Percentiles rank a stretch among this genome's conserved stretches.
Conservation (phyloP, 2,329 filamentous ascomycete genomes). For the Ophiostoma australiae region DNA sequence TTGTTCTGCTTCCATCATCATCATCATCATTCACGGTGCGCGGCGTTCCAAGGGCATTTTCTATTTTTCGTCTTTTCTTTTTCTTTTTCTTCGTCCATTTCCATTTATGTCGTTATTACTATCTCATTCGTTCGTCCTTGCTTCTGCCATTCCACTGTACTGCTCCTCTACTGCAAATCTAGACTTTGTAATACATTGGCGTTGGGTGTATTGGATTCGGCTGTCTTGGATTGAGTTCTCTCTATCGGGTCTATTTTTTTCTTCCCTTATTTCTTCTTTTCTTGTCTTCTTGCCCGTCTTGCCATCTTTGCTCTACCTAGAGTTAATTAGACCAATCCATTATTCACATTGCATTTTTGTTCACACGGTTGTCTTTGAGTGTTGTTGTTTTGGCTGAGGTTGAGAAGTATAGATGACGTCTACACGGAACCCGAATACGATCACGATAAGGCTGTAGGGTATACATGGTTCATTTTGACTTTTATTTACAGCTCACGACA, state of each 20-base stretch:
- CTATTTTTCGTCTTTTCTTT: not conserved
- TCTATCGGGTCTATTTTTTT: not conserved
- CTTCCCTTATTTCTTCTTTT: not conserved
- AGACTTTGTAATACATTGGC: constrained; percentile 6
- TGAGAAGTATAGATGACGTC: not conserved
- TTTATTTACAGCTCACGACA: not conserved
- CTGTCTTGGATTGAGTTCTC: not conserved
- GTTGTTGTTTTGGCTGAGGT: not conserved
- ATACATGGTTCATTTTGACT: not conserved
- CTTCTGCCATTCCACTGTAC: not conserved
- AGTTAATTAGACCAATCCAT: not conserved
- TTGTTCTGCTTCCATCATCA: not conserved
- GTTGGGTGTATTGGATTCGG: constrained; percentile 1
- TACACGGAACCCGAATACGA: not conserved
- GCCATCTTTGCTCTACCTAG: not conserved
- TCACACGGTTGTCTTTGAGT: not conserved
- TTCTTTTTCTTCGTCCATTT: not conserved
- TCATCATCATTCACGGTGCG: not conserved
- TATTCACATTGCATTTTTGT: not conserved
- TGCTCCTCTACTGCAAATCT: not conserved
- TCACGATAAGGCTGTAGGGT: constrained; percentile 3
- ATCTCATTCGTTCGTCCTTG: too few relatives aligned
- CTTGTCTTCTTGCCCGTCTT: not conserved
- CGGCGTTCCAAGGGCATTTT: not conserved
- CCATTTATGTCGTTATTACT: too few relatives aligned